Evolutionary conservation across 2,329 filamentous ascomycete genomes (phyloP).

Genomic region (Orbilia ellipsospora): DNA sequence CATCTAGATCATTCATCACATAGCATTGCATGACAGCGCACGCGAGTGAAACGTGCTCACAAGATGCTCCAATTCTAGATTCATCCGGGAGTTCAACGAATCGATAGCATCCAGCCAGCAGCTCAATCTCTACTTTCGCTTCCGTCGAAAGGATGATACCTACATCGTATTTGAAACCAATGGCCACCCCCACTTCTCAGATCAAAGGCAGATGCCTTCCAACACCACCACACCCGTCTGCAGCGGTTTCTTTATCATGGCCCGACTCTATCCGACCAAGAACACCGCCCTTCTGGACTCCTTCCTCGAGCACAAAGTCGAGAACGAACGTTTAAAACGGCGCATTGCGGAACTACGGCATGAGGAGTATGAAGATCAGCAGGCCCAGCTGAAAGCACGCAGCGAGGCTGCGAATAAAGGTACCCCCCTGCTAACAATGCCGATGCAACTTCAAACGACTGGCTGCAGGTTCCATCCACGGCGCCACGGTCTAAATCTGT

Average conservation of each 20-base stretch:
- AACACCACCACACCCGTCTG: conserved; percentile 67
- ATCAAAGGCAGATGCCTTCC: conserved; percentile 64
- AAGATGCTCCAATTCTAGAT: conserved; percentile 66
- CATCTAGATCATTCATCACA: too few relatives aligned
- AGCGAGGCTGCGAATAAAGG: conserved; percentile 62
- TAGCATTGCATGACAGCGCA: not conserved
- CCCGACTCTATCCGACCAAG: conserved; percentile 87
- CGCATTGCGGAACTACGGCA: conserved; percentile 84
- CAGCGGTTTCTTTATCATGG: conserved; percentile 92
- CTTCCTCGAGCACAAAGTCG: conserved; percentile 95
- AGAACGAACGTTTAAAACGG: conserved; percentile 86
- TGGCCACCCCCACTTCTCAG: conserved; percentile 87
- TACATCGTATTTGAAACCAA: conserved; percentile 90
- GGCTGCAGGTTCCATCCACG: conserved; percentile 26
- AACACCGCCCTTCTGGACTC: conserved; percentile 87
- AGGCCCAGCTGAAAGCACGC: conserved; percentile 65
- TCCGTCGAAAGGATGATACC: conserved; percentile 77
- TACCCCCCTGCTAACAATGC: conserved; percentile 62
- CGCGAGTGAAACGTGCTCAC: conserved; percentile 59
- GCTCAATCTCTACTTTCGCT: conserved; percentile 85
- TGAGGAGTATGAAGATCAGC: conserved; percentile 81
- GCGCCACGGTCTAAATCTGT: conserved; percentile 37
- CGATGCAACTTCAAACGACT: conserved; percentile 6
- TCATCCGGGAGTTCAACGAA: conserved; percentile 88
- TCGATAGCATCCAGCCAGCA: conserved; percentile 83